Conservation (phyloP, 1,139 yeast species). For the Lodderomyces margitis region DNA sequence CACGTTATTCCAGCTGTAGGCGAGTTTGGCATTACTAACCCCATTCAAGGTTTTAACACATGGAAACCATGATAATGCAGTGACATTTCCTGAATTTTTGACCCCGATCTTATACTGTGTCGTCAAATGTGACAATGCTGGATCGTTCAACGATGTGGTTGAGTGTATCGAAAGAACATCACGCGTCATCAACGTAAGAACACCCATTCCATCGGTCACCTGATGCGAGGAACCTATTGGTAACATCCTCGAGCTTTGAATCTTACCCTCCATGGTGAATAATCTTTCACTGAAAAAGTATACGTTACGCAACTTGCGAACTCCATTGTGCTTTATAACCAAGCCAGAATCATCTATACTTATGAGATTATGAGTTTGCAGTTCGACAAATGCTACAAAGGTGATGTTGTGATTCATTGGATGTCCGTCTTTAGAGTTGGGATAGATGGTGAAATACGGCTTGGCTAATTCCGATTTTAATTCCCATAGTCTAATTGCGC, state of each 20-base stretch:
- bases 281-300: conserved; percentile 50
- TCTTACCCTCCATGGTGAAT: conserved; percentile 37
- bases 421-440: conserved; percentile 51
- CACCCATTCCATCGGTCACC: conserved; percentile 54
- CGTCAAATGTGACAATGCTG: conserved; percentile 20
- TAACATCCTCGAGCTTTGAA: conserved; percentile 38
- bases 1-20: conserved; percentile 64
- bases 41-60: conserved; percentile 27
- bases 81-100: neutral
- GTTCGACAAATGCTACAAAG: conserved; percentile 53
- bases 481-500: conserved; percentile 33
- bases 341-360: conserved; percentile 62
- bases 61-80: conserved; percentile 55
- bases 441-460: conserved; percentile 27
- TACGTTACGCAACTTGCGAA: conserved; percentile 52
- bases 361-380: conserved; percentile 55
- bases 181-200: conserved; percentile 61
- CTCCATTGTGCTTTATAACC: conserved; percentile 58
- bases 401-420: conserved; percentile 42
- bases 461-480: conserved; percentile 13
- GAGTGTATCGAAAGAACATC: conserved; percentile 53
- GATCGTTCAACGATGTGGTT: conserved; percentile 46
- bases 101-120: conserved; percentile 53
- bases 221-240: conserved; percentile 56
- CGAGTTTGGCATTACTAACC: conserved; percentile 48